A percentile compares a stretch with the other conserved stretches of the same genome.
Evolutionary conservation across 2,329 filamentous ascomycete species (phyloP).

Genomic region (Pochonia chlamydosporia): DNA sequence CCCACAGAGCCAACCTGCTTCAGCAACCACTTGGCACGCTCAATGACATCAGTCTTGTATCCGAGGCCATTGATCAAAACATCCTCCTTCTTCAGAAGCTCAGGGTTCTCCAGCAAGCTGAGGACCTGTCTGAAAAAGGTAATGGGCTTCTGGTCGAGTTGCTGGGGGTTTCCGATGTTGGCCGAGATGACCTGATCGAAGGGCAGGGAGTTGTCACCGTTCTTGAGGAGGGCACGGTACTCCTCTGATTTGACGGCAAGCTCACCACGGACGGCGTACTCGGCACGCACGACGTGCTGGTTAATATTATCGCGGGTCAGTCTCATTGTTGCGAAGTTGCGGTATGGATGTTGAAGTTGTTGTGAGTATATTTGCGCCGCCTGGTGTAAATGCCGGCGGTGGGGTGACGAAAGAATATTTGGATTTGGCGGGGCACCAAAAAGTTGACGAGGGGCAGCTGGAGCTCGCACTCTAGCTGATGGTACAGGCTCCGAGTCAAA

Average conservation of each 20-base stretch:
- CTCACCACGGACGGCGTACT: conserved; percentile 96
- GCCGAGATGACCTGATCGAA: conserved; percentile 91
- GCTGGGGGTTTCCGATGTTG: conserved; percentile 98
- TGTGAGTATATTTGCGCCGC: no score
- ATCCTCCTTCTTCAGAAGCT: conserved; percentile 74
- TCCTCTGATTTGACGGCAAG: conserved; percentile 89
- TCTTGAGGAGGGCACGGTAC: conserved; percentile 69
- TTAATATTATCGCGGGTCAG: conserved; percentile 88
- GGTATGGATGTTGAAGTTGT: conserved; percentile 30
- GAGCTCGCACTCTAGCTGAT: no score
- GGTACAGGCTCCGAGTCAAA: no score
- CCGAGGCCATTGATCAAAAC: conserved; percentile 69
- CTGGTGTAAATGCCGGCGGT: conserved; percentile 3
- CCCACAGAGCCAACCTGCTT: conserved; percentile 84
- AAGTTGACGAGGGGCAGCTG: conserved; percentile 1
- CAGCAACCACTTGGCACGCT: conserved; percentile 74
- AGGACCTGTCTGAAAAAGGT: conserved; percentile 98
- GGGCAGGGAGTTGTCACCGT: conserved; percentile 57
- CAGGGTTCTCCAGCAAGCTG: conserved; percentile 86
- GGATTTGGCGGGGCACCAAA: conserved; percentile 10
- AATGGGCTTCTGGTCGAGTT: conserved; percentile 97
- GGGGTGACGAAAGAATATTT: conserved; percentile 5
- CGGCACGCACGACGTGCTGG: conserved; percentile 74
- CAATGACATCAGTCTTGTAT: conserved; percentile 86
- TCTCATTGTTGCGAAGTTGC: conserved; percentile 31